A percentile compares a stretch with the other conserved stretches of the same genome.
phyloP scores from a whole-genome alignment of 2,329 filamentous ascomycete species.

The Lasiodiplodia sp. region DNA sequence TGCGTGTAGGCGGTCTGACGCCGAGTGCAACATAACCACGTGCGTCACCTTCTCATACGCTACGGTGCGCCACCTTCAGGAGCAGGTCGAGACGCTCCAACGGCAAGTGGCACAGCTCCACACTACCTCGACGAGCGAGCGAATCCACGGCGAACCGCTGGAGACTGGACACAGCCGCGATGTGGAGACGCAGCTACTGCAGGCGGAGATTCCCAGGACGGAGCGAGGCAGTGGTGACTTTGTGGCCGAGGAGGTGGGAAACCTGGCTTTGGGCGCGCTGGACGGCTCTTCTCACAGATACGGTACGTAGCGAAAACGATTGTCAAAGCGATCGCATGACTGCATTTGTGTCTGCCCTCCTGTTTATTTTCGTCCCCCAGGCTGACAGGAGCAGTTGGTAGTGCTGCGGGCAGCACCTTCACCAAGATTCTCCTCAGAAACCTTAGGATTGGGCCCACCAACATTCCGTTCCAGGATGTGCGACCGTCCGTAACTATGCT shows the following conservation, averaged over 20 bases:
- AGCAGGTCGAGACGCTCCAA: constrained; percentile 5
- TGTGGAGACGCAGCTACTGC: constrained; percentile 15
- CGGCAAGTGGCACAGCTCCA: constrained; percentile 1
- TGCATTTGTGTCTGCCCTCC: no score
- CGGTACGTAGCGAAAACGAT: not conserved
- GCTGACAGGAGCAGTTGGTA: constrained; percentile 5
- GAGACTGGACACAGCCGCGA: constrained; percentile 7
- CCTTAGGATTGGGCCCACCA: not conserved
- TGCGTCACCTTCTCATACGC: constrained; percentile 2
- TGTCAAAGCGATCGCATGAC: no score
- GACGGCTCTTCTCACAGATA: constrained; percentile 5
- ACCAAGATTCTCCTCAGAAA: not conserved
- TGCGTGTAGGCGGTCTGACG: constrained; percentile 4
- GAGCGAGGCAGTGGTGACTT: not conserved
- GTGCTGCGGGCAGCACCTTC: constrained; percentile 8
- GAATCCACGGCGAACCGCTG: not conserved
- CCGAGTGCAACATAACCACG: constrained; percentile 11
- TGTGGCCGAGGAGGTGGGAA: constrained; percentile 9
- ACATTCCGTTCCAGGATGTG: not conserved
- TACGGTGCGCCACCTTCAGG: constrained; percentile 1
- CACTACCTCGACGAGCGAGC: not conserved
- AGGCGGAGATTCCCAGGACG: constrained; percentile 1
- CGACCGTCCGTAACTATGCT: not conserved
- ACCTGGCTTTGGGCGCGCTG: not conserved
- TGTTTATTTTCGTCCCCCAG: no score